Percentiles rank a stretch among this genome's conserved stretches.
These are phyloP conservation scores for Stemphylium beticola DNA, from an alignment of 2,329 filamentous ascomycete species.

Conservation along the genomic window DNA sequence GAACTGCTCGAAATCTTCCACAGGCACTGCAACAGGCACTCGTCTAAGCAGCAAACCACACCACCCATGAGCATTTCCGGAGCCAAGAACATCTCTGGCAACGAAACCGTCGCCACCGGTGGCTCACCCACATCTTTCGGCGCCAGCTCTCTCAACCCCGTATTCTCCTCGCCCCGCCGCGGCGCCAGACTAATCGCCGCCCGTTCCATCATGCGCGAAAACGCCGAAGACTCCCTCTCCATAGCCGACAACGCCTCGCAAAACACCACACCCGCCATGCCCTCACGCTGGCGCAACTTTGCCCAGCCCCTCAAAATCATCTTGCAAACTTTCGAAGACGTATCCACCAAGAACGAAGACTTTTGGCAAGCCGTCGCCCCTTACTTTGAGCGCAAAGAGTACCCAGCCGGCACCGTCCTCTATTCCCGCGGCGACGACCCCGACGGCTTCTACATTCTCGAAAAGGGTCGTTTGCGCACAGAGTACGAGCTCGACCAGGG, in stretches of 20 bases:
- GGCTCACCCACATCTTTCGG: constrained; percentile 34
- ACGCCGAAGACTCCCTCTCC: constrained; percentile 21
- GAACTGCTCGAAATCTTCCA: constrained; percentile 75
- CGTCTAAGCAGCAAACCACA: constrained; percentile 48
- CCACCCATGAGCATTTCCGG: constrained; percentile 44
- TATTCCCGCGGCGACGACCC: constrained; percentile 78
- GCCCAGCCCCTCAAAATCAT: constrained; percentile 90
- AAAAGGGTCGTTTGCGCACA: constrained; percentile 84
- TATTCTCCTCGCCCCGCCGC: constrained; percentile 78
- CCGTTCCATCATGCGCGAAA: constrained; percentile 71
- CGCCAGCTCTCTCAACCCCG: constrained; percentile 55
- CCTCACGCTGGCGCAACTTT: constrained; percentile 79
- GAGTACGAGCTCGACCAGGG: constrained; percentile 94
- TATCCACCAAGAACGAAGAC: constrained; percentile 86
- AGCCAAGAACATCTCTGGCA: constrained; percentile 13
- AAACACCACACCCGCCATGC: constrained; percentile 8
- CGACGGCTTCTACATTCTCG: constrained; percentile 86
- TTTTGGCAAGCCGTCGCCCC: constrained; percentile 86
- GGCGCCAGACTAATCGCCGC: constrained; percentile 80
- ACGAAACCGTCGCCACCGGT: constrained; percentile 23
- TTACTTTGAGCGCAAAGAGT: constrained; percentile 76
- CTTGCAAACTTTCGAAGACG: constrained; percentile 90
- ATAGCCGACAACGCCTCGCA: constrained; percentile 18
- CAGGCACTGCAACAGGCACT: constrained; percentile 46
- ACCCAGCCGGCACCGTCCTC: constrained; percentile 71